phyloP scores from a whole-genome alignment of 106 monocot genomes.

The Dendrobium catenatum region DNA sequence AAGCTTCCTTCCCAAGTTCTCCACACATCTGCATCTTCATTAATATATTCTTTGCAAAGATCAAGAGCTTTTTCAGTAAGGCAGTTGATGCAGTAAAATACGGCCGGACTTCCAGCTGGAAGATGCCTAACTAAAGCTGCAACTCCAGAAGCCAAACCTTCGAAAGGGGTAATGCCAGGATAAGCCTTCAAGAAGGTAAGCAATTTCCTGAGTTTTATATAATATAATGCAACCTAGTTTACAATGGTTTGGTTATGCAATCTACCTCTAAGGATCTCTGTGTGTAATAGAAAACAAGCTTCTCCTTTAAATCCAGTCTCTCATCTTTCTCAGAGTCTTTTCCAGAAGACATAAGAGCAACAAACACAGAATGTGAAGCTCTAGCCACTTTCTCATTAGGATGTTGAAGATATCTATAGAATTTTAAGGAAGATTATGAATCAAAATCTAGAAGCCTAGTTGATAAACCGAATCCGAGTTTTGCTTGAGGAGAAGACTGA shows the following conservation, averaged over 20 bases:
- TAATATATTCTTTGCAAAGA: conserved; percentile 34
- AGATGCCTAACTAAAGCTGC: conserved; percentile 75
- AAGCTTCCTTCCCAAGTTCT: conserved; percentile 67
- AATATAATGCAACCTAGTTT: neutral
- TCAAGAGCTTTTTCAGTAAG: conserved; percentile 50
- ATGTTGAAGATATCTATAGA: conserved; percentile 70
- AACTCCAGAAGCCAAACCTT: conserved; percentile 90
- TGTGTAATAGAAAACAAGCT: conserved; percentile 83
- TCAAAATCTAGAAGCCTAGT: neutral
- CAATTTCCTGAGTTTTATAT: neutral
- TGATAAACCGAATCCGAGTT: neutral
- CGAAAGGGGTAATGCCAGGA: conserved; percentile 74
- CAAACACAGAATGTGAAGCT: conserved; percentile 90
- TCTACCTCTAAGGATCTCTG: conserved; percentile 78
- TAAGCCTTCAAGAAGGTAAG: conserved; percentile 41
- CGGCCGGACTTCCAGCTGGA: conserved; percentile 87
- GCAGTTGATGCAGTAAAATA: conserved; percentile 69
- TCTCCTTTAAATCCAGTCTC: conserved; percentile 53
- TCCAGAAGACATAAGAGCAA: conserved; percentile 68
- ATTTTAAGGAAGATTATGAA: conserved; percentile 18
- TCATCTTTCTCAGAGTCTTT: conserved; percentile 54
- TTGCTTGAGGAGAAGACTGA: neutral
- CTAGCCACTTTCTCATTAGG: conserved; percentile 84
- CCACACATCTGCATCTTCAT: conserved; percentile 48
- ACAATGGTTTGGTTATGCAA: conserved; percentile 4